These are phyloP conservation scores for Claviceps sp. DNA, from an alignment of 2,329 filamentous ascomycete species.

Conservation along the genomic window DNA sequence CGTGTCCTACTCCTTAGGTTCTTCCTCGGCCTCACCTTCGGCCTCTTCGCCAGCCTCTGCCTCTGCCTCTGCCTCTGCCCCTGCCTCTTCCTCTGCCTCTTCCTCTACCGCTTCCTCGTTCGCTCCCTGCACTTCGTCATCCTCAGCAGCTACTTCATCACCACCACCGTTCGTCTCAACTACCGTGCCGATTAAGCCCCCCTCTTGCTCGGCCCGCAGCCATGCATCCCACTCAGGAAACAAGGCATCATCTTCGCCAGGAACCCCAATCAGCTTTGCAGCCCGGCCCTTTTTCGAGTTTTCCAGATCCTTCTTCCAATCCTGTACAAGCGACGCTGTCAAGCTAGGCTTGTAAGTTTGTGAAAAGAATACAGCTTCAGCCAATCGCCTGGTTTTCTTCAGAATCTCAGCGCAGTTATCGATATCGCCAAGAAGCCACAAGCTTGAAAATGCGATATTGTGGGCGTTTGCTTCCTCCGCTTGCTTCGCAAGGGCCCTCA, in stretches of 20 bases:
- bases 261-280: slow-evolving; percentile 68
- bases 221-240: slow-evolving; percentile 97
- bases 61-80: slow-evolving; percentile 8
- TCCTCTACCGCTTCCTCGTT: not conserved
- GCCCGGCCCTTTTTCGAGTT: slow-evolving; percentile 77
- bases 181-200: slow-evolving; percentile 25
- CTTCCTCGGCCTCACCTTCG: slow-evolving; percentile 10
- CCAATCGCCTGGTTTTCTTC: slow-evolving; percentile 60
- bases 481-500: slow-evolving; percentile 58
- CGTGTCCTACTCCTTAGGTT: slow-evolving; percentile 12
- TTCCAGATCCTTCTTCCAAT: slow-evolving; percentile 78
- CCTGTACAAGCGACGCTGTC: slow-evolving; percentile 50
- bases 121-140: slow-evolving; percentile 9
- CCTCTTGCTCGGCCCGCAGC: slow-evolving; percentile 65
- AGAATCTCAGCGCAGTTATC: slow-evolving; percentile 71
- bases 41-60: slow-evolving; percentile 11
- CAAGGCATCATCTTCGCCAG: slow-evolving; percentile 70
- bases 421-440: slow-evolving; percentile 78
- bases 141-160: slow-evolving; percentile 4
- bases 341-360: slow-evolving; percentile 90
- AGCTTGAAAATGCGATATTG: slow-evolving; percentile 84
- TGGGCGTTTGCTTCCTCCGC: slow-evolving; percentile 67
- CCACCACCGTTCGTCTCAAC: not conserved
- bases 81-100: slow-evolving; percentile 12
- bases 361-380: slow-evolving; percentile 81